Evolutionary conservation across 306 rosid species (phyloP), one percentile per base, ranked within the genome.

Genomic region (Chamaecrista fasciculata): DNA sequence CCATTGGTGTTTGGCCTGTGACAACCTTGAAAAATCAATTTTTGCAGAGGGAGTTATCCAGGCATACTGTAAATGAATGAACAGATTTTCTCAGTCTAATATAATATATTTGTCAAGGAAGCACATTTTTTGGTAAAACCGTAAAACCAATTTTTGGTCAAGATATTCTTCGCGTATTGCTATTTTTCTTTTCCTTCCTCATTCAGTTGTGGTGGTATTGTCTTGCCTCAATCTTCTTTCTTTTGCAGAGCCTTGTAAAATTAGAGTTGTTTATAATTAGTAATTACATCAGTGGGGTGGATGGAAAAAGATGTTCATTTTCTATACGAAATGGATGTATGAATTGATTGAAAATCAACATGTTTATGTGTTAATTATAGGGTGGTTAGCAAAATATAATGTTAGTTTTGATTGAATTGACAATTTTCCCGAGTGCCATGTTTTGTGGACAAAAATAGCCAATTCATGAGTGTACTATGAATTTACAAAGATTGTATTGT

Each of bases 51-150:
- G 74, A 64, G 36, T 63, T 53, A n/a, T 67, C 25, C 40, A 59
- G 79, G 75, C 21, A 63, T 9, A 23, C 62, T 80, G 78, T 72
- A 52, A 66, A 76, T 67, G 53, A 36, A 21, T 71, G 58, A 73
- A 42, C 33, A 55, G 70, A 23, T 46, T 28, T 43, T 58, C 42
- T 3, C 19, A 49, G 44, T 51, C 25, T 59, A 36, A 15, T 21
- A 18, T 70, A 73, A 67, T 42, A 37, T 44, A 33, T 8, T 9
- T 57, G 11, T 59, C 43, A n/a, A 18, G 44, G 43, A 33, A 59
- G 39, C 25, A 0, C 44, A 59, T 33, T 59, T 37, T 0, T 59
- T n/a, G n/a, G n/a, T n/a, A n/a, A n/a, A n/a, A n/a, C n/a, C n/a
- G 65, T 59, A 59, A 9, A 58, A 33, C 26, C 39, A 33, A 11